Conservation (phyloP, 2,329 filamentous ascomycete genomes). For the Didymella glomerata region DNA sequence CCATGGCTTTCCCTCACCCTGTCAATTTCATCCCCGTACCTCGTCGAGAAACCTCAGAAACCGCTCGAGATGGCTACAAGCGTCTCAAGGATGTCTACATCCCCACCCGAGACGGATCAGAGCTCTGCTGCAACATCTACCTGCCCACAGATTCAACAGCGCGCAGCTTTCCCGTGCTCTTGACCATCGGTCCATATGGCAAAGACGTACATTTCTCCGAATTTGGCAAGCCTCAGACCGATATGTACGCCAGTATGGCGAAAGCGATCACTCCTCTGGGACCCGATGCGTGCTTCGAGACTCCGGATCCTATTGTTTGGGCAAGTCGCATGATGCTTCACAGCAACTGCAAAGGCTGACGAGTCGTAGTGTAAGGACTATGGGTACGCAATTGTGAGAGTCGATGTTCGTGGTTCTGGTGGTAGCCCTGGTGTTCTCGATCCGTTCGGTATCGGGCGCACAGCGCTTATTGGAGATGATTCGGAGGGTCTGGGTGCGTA, state of each 20-base stretch:
- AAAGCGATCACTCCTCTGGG: not conserved
- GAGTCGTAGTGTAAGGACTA: not conserved
- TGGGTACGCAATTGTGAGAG: not conserved
- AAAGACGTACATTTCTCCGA: not conserved
- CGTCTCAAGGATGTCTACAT: not conserved
- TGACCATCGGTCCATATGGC: not conserved
- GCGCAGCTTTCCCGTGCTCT: not conserved
- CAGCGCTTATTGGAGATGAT: not conserved
- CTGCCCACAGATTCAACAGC: not conserved
- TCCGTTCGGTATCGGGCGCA: not conserved
- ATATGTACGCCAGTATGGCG: not conserved
- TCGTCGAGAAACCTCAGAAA: not conserved
- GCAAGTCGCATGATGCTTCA: not conserved
- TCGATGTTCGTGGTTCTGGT: not conserved
- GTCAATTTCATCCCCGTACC: not conserved
- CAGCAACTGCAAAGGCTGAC: not conserved
- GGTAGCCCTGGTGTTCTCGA: not conserved
- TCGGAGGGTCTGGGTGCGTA: not conserved
- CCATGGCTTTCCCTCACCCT: not conserved
- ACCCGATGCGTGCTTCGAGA: not conserved
- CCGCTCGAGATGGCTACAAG: not conserved
- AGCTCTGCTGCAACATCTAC: not conserved
- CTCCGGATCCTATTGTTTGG: not conserved
- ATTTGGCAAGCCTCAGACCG: not conserved
- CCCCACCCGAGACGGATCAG: not conserved